phyloP scores from a whole-genome alignment of 768 basidiomycete genomes.

The Mycena leptocephala region DNA sequence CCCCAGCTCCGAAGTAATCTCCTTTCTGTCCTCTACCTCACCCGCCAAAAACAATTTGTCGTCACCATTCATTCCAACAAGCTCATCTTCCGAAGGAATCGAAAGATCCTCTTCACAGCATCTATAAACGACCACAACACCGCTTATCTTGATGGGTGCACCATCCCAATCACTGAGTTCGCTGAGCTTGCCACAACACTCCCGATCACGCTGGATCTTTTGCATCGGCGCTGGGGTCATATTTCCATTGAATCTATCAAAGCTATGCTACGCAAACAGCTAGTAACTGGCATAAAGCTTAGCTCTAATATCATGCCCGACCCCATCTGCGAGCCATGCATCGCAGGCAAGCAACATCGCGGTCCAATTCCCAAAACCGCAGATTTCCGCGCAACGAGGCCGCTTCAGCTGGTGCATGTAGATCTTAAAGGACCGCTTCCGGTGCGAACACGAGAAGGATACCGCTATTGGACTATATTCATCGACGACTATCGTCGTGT shows the following conservation, averaged over 20 bases:
- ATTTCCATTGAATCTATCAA: slow-evolving; percentile 32
- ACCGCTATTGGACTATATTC: slow-evolving; percentile 49
- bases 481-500: slow-evolving; percentile 44
- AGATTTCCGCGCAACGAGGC: background rate
- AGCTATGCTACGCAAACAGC: slow-evolving; percentile 12
- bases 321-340: slow-evolving; percentile 41
- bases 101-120: background rate
- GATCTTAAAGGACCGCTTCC: slow-evolving; percentile 50
- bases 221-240: slow-evolving; percentile 43
- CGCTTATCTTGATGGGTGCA: slow-evolving; percentile 37
- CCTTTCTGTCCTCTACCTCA: slow-evolving; percentile 27
- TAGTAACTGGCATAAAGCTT: slow-evolving; percentile 34
- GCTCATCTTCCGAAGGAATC: background rate
- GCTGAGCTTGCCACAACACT: slow-evolving; percentile 6
- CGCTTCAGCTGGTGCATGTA: slow-evolving; percentile 44
- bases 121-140: slow-evolving; percentile 35
- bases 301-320: slow-evolving; percentile 32
- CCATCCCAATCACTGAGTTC: slow-evolving; percentile 11
- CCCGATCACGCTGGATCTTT: slow-evolving; percentile 33
- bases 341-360: slow-evolving; percentile 35
- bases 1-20: slow-evolving; percentile 34
- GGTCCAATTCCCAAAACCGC: slow-evolving; percentile 37
- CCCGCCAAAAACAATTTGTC: slow-evolving; percentile 22
- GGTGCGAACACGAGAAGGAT: slow-evolving; percentile 34
- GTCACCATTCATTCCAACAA: slow-evolving; percentile 17